These are phyloP conservation scores for Asterella californica DNA, from an alignment of 225 moss, liverwort and hornwort species.

Conservation along the genomic window DNA sequence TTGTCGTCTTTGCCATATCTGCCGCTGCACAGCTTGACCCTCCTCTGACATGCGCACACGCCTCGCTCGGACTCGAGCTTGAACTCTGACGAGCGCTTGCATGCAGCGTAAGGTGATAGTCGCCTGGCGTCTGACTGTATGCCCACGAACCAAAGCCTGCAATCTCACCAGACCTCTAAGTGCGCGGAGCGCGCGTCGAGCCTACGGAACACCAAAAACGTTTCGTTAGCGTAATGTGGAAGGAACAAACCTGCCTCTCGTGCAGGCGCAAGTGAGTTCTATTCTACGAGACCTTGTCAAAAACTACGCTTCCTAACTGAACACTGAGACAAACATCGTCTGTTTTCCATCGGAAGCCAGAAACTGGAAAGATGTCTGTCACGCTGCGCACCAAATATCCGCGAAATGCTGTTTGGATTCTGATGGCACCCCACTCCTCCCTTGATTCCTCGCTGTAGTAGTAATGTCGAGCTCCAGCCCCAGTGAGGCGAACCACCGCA, in stretches of 20 bases:
- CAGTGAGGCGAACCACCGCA: conserved; percentile 43
- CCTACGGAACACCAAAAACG: conserved; percentile 18
- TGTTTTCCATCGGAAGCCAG: no score
- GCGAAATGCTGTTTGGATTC: conserved; percentile 94
- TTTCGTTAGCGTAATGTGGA: not conserved
- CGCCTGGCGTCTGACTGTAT: conserved; percentile 52
- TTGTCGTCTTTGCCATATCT: conserved; percentile 47
- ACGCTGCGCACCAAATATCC: conserved; percentile 83
- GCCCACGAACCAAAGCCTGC: conserved; percentile 54
- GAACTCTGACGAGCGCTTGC: conserved; percentile 58
- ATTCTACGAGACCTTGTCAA: not conserved
- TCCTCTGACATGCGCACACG: conserved; percentile 60
- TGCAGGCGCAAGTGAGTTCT: not conserved
- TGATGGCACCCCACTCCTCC: conserved; percentile 93
- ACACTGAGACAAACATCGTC: not conserved
- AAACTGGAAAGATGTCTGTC: not conserved
- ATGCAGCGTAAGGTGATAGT: conserved; percentile 54
- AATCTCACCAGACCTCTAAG: conserved; percentile 48
- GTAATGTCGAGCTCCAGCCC: conserved; percentile 27
- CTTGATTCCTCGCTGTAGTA: conserved; percentile 29
- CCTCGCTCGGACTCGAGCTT: conserved; percentile 53
- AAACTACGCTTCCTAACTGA: not conserved
- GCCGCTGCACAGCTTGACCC: conserved; percentile 54
- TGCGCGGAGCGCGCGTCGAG: conserved; percentile 50
- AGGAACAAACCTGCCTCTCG: no score